A percentile compares a stretch with the other conserved stretches of the same genome.
phyloP scores from a whole-genome alignment of 1,284 basidiomycete species.

The Ustilago crameri region DNA sequence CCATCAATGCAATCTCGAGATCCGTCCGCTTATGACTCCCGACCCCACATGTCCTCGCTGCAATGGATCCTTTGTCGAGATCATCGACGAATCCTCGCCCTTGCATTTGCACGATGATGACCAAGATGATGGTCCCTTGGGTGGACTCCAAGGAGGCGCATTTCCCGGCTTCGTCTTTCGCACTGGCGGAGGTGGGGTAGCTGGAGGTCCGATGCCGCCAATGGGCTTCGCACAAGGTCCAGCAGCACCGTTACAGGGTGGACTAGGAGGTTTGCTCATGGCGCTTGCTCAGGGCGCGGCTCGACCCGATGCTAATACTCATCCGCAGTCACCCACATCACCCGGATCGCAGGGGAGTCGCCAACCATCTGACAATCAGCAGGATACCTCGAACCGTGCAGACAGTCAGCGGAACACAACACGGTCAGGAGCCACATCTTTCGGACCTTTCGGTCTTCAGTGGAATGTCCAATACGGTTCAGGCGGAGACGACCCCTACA shows the following conservation, averaged over 20 bases:
- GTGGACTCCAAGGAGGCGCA: neutral
- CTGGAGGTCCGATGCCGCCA: neutral
- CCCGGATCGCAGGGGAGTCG: neutral
- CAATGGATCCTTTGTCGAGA: slow-evolving; percentile 58
- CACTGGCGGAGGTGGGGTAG: slow-evolving; percentile 3
- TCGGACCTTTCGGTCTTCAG: slow-evolving; percentile 44
- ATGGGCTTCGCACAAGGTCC: slow-evolving; percentile 2
- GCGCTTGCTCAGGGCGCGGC: slow-evolving; percentile 23
- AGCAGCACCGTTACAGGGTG: slow-evolving; percentile 8
- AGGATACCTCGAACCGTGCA: neutral
- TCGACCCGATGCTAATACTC: too few species aligned
- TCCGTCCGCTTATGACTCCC: slow-evolving; percentile 54
- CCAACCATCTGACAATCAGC: neutral
- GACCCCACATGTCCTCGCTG: slow-evolving; percentile 59
- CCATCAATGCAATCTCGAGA: slow-evolving; percentile 58
- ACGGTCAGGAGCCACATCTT: slow-evolving; percentile 28
- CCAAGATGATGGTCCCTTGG: slow-evolving; percentile 6
- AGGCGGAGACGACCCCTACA: slow-evolving; percentile 23
- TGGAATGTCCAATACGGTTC: slow-evolving; percentile 46
- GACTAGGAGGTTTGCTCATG: slow-evolving; percentile 17
- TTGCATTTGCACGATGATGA: neutral
- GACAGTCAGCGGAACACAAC: neutral
- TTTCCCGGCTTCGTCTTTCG: slow-evolving; percentile 11
- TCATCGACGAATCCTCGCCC: slow-evolving; percentile 29
- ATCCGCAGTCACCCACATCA: slow-evolving; percentile 1